These are phyloP conservation scores for Beauveria medogensis DNA, from an alignment of 2,329 filamentous ascomycete species.

Conservation along the genomic window DNA sequence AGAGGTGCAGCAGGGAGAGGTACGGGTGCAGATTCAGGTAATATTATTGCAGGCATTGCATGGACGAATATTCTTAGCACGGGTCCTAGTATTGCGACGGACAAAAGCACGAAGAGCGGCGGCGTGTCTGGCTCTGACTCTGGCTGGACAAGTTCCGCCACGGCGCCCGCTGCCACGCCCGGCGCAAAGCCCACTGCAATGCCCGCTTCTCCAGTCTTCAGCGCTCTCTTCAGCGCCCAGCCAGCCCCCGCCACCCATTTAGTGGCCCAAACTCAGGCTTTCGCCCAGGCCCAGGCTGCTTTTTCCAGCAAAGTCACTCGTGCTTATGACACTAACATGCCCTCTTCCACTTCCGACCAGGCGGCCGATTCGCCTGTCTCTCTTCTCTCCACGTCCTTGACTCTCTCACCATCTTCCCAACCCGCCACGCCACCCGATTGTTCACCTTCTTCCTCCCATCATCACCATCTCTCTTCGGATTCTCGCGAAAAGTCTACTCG, in stretches of 20 bases:
- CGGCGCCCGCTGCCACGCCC: not conserved
- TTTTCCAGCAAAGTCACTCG: not conserved
- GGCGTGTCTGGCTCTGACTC: not conserved
- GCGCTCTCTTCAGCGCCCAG: constrained; percentile 1
- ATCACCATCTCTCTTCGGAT: constrained; percentile 14
- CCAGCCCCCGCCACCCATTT: not conserved
- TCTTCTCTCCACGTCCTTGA: constrained; percentile 13
- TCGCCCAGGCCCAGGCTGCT: not conserved
- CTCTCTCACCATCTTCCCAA: constrained; percentile 18
- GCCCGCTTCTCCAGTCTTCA: not conserved
- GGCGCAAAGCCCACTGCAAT: not conserved
- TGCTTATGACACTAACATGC: not conserved
- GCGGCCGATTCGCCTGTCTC: constrained; percentile 8
- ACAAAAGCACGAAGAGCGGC: not conserved
- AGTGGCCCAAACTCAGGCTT: not conserved
- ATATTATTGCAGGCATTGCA: not conserved
- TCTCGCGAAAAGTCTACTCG: constrained; percentile 14
- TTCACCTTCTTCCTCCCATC: not conserved
- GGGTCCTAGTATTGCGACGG: not conserved
- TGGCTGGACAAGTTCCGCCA: not conserved
- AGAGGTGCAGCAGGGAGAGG: too few species aligned
- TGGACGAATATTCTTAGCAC: not conserved
- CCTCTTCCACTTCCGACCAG: constrained; percentile 15
- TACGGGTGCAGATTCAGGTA: not conserved
- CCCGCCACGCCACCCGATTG: constrained; percentile 16